phyloP scores from a whole-genome alignment of 1,284 basidiomycete genomes.

The Moesziomyces aphidis region DNA sequence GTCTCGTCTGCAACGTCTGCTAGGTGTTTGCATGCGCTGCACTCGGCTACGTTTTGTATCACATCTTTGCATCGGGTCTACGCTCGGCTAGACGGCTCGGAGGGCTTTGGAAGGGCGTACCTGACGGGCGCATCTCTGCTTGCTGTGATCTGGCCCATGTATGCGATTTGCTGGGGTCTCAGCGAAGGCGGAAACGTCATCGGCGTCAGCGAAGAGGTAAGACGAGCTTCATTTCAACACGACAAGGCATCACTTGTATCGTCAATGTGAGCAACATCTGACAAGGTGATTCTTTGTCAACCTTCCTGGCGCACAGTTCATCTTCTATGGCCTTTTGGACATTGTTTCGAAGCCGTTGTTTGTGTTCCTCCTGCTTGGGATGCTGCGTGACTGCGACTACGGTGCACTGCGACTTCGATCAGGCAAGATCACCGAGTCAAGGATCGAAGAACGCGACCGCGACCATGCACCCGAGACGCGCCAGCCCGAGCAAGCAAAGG shows the following conservation, averaged over 20 bases:
- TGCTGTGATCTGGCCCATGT: slow-evolving; percentile 50
- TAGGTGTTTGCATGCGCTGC: slow-evolving; percentile 69
- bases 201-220: slow-evolving; percentile 37
- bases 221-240: background rate
- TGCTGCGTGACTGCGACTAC: slow-evolving; percentile 46
- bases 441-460: slow-evolving; percentile 7
- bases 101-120: slow-evolving; percentile 69
- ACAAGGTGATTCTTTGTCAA: background rate
- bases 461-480: too few relatives aligned
- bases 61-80: slow-evolving; percentile 65
- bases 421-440: slow-evolving; percentile 36
- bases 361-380: slow-evolving; percentile 48
- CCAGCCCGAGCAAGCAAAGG: too few relatives aligned
- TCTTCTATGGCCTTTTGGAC: slow-evolving; percentile 75
- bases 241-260: too few relatives aligned
- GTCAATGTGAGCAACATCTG: too few relatives aligned
- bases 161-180: slow-evolving; percentile 70
- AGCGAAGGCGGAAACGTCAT: slow-evolving; percentile 73
- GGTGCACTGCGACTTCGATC: slow-evolving; percentile 34
- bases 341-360: slow-evolving; percentile 71
- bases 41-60: slow-evolving; percentile 67
- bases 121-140: slow-evolving; percentile 67
- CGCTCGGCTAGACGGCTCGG: slow-evolving; percentile 68
- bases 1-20: too few relatives aligned
- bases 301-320: slow-evolving; percentile 57